Conservation (phyloP, 2,329 filamentous ascomycete species). For the Nigrospora sphaerica region DNA sequence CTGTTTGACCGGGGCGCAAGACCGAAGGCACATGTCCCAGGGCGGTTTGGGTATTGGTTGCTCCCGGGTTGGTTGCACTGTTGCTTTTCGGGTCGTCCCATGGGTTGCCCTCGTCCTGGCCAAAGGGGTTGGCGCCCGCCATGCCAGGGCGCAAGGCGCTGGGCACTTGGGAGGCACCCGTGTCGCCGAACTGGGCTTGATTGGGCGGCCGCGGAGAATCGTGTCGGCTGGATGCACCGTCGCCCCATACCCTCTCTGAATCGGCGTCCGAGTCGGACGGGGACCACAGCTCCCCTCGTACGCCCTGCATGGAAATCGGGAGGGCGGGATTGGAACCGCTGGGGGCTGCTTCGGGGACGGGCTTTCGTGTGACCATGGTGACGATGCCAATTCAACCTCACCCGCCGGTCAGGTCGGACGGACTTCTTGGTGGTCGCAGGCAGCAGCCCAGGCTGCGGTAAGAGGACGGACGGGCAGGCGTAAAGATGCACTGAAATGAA, state of each 20-base stretch:
- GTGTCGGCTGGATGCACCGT: slow-evolving; percentile 7
- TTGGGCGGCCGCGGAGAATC: slow-evolving; percentile 3
- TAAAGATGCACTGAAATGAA: no score
- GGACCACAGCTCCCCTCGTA: slow-evolving; percentile 23
- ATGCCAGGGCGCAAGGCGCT: slow-evolving; percentile 23
- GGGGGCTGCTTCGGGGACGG: slow-evolving; percentile 20
- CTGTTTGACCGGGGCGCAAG: slow-evolving; percentile 24
- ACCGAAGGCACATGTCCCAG: slow-evolving; percentile 20
- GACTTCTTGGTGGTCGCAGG: no score
- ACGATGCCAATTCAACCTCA: background rate
- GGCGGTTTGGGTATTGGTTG: slow-evolving; percentile 8
- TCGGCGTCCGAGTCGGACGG: slow-evolving; percentile 23
- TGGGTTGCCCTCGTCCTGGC: slow-evolving; percentile 24
- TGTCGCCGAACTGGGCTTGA: background rate
- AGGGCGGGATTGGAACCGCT: slow-evolving; percentile 15
- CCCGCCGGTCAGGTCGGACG: no score
- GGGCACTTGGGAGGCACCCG: slow-evolving; percentile 17
- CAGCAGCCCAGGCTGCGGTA: no score
- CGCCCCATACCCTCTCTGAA: slow-evolving; percentile 20
- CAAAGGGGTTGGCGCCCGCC: slow-evolving; percentile 15
- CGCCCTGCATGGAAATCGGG: slow-evolving; percentile 16
- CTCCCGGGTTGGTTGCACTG: slow-evolving; percentile 1
- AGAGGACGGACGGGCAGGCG: no score
- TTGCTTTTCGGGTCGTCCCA: slow-evolving; percentile 19
- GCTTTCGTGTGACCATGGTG: slow-evolving; percentile 35